phyloP scores from a whole-genome alignment of 768 basidiomycete species.

The Pisolithus tinctorius region DNA sequence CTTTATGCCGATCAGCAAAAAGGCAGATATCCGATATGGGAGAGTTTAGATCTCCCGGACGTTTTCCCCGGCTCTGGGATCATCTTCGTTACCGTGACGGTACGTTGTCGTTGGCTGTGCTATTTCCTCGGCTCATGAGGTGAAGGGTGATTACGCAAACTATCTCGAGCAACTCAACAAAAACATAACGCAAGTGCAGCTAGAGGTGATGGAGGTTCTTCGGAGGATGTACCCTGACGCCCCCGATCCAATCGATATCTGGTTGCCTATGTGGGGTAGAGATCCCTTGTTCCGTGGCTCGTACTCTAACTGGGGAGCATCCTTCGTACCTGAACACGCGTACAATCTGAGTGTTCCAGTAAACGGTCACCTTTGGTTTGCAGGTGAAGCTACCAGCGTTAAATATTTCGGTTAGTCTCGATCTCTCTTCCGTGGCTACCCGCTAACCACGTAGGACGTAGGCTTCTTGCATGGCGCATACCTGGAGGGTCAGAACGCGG shows the following conservation, averaged over 20 bases:
- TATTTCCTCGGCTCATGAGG: neutral
- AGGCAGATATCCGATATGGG: constrained; percentile 64
- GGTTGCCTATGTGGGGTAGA: constrained; percentile 47
- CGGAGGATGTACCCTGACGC: constrained; percentile 50
- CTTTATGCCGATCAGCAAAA: constrained; percentile 52
- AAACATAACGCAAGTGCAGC: constrained; percentile 37
- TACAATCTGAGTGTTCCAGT: constrained; percentile 52
- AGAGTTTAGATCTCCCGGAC: constrained; percentile 31
- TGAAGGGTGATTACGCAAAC: constrained; percentile 53
- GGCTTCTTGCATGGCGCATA: constrained; percentile 57
- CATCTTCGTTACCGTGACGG: no score
- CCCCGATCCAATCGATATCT: constrained; percentile 51
- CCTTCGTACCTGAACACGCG: constrained; percentile 48
- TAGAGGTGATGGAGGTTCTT: constrained; percentile 53
- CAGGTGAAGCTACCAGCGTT: constrained; percentile 51
- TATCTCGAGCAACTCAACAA: constrained; percentile 46
- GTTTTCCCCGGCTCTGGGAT: no score
- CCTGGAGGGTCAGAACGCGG: constrained; percentile 43
- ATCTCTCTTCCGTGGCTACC: neutral
- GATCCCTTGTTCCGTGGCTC: constrained; percentile 41
- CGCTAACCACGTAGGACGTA: constrained; percentile 12
- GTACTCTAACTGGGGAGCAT: constrained; percentile 66
- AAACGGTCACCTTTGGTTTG: constrained; percentile 47
- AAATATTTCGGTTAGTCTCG: constrained; percentile 50
- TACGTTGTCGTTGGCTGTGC: no score